Evolutionary conservation across 495 filamentous ascomycete genomes (phyloP).

Genomic region (Penicillium ucsense): DNA sequence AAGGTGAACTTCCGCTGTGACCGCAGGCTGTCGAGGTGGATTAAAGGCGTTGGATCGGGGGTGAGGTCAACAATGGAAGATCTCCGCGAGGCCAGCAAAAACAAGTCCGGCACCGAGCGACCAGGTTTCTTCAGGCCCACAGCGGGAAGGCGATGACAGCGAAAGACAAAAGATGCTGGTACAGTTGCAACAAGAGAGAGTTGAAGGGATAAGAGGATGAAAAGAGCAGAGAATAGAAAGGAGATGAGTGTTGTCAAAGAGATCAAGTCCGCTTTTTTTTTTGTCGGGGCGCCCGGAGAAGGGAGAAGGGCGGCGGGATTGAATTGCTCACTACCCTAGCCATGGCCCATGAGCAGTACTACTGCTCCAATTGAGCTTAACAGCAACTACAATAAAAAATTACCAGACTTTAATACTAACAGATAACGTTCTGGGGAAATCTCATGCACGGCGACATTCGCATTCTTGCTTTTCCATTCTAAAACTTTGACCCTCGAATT

Average conservation of each 20-base stretch:
- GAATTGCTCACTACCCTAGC: background rate
- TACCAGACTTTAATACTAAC: too few species aligned
- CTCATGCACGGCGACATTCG: background rate
- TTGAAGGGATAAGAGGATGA: background rate
- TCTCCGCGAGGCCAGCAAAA: conserved; percentile 11
- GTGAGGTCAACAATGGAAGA: conserved; percentile 14
- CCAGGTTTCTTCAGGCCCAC: conserved; percentile 2
- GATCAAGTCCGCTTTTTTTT: background rate
- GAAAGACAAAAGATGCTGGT: background rate
- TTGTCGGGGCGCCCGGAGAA: conserved; percentile 3
- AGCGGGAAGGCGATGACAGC: background rate
- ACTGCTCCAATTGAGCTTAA: too few species aligned
- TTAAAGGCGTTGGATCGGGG: background rate
- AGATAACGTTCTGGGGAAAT: too few species aligned
- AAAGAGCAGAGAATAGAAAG: background rate
- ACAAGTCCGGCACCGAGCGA: conserved; percentile 1
- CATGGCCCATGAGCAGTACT: background rate
- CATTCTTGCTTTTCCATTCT: background rate
- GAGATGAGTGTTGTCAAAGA: background rate
- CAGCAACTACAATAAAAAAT: too few species aligned
- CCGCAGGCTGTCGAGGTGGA: too few species aligned
- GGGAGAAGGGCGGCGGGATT: background rate
- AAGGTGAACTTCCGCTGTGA: background rate
- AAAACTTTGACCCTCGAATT: background rate
- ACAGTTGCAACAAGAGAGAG: background rate